Evolutionary conservation across 2,329 filamentous ascomycete species (phyloP), one percentile per base, ranked within the genome.

Genomic region (Passalora sequoiae): DNA sequence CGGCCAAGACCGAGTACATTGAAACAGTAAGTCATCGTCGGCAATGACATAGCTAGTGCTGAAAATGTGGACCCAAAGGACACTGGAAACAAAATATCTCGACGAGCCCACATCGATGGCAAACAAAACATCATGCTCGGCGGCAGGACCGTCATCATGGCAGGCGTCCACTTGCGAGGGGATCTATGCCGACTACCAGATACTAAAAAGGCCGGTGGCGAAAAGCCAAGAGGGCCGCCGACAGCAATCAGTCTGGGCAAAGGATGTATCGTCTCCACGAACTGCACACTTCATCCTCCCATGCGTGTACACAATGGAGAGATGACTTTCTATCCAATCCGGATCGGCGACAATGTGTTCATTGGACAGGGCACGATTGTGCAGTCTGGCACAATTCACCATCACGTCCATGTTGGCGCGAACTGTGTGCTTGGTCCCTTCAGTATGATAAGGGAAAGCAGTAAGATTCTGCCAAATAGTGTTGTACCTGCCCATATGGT

Each of bases 121-220:
- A 96, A 91, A 16, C 89, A 94, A 58, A 94, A 97, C 69, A 97
- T 98, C 69, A 95, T 95, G 68, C 84, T 98, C 2, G 92, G 89
- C 56, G 92, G 92, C 51, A 94, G 67, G 69, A 94, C 89, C 1
- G 88, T 97, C 50, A 94, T 98, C 61, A 89, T 95, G 74, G 84
- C 89, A 50, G 89, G 95, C 62, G 91, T 89, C 58, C 89, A 92
- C 67, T 88, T 98, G 62, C 84, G 92, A 36, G 92, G 91, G 32
- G 92, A 98, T 62, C 78, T 98, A 74, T 40, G 80, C 75, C 6
- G 72, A 69, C 50, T 57, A 16, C 44, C 48, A 12, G 54, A 60
- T 19, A 46, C 46, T 3, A n/a, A n/a, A n/a, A 21, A 52, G 7
- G 47, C 46, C 10, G 62, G 67, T 49, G 53, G 66, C 52, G 37